Evolutionary conservation across 306 rosid genomes (phyloP), one percentile per base, ranked within the genome.

Genomic region (Morella rubra): DNA sequence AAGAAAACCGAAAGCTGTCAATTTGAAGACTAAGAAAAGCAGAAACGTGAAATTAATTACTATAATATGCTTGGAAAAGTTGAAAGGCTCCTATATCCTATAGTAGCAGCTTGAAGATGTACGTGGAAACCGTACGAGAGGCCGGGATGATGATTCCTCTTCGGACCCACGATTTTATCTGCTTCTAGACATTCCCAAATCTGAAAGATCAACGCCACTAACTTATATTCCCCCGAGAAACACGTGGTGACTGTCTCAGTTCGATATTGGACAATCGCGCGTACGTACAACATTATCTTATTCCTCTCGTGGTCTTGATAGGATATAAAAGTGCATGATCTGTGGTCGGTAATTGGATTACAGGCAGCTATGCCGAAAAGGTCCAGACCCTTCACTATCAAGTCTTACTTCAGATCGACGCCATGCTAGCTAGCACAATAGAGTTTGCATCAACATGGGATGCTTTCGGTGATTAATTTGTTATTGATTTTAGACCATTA

Each of bases 121-220:
- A n/a, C 6, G 45, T 61, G 32, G 68, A 65, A 9, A 16, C 49
- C 70, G 70, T 61, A 65, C 70, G 7, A 7, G 69, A 64, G 69
- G 22, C 32, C 32, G 32, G 7, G 64, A 64, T 6, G n/a, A 62
- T 41, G 45, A 64, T 64, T 64, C 70, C 70, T 14, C 37, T 40
- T 15, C 40, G 70, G 20, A 41, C 46, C 47, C 44, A 13, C 67
- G 32, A 61, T 44, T 61, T 27, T 32, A 27, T 24, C 67, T 6
- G 27, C 12, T 60, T 4, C 14, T 20, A 55, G 8, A 32, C 37
- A 32, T 32, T 32, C 37, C 37, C 37, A 32, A 32, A 32, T 32
- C 37, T 32, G 37, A 2, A 32, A 32, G 37, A 32, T 32, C 37
- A 2, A 32, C 37, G 37, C 37, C 37, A 32, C 37, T 32, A 32